Conservation (phyloP, 2,329 filamentous ascomycete species). For the Endoconidiophora laricicola region DNA sequence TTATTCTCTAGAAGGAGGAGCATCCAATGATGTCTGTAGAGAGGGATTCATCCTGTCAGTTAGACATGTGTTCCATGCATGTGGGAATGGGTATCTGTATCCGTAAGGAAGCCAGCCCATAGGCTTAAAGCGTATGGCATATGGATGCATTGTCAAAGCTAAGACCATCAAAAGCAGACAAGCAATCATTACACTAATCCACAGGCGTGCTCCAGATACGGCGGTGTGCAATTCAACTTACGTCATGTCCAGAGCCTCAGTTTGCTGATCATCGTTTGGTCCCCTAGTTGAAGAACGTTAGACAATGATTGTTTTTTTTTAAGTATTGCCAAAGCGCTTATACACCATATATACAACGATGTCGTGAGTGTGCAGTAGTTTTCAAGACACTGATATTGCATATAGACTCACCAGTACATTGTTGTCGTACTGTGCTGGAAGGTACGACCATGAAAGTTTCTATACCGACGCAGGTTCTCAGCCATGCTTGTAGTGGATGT, state of each 20-base stretch:
- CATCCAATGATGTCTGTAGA: conserved; percentile 16
- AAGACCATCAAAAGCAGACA: no score
- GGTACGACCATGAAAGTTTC: conserved; percentile 17
- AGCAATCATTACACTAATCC: not conserved
- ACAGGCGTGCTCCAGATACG: not conserved
- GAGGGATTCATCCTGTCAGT: not conserved
- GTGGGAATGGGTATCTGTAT: no score
- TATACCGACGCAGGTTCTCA: conserved; percentile 20
- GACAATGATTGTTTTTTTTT: not conserved
- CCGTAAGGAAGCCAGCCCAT: no score
- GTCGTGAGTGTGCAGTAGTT: not conserved
- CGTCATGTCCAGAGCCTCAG: conserved; percentile 15
- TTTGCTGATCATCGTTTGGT: conserved; percentile 14
- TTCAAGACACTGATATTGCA: not conserved
- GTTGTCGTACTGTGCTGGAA: conserved; percentile 17
- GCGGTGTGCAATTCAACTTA: conserved; percentile 4
- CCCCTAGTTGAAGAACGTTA: conserved; percentile 5
- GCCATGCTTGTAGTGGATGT: conserved; percentile 20
- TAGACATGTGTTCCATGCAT: no score
- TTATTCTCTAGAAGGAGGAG: conserved; percentile 16
- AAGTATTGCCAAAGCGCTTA: no score
- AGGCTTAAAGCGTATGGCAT: no score
- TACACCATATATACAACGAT: no score
- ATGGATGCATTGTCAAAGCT: no score
- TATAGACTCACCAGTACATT: conserved; percentile 15